phyloP scores from a whole-genome alignment of 306 rosid species.

The Lupinus albus region DNA sequence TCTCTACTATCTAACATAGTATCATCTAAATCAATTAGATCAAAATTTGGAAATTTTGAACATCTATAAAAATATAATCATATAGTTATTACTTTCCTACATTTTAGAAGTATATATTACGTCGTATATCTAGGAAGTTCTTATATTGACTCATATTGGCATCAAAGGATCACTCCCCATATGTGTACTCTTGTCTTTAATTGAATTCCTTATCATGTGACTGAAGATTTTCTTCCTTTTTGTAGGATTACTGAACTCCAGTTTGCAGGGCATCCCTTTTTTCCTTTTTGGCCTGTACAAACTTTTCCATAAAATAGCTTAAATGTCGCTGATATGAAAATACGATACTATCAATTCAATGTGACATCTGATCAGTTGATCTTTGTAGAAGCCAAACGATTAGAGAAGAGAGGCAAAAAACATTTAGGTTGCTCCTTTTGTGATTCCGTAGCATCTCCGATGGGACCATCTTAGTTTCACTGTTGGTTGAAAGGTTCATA shows the following conservation, averaged over 20 bases:
- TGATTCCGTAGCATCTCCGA: conserved; percentile 23
- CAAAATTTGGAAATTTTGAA: no score
- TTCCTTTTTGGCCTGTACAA: background rate
- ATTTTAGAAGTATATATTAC: no score
- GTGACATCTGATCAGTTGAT: conserved; percentile 34
- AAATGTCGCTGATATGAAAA: conserved; percentile 22
- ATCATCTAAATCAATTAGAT: no score
- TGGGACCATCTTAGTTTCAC: conserved; percentile 20
- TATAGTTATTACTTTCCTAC: no score
- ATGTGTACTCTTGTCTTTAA: background rate
- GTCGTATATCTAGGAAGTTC: no score
- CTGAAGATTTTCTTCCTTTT: conserved; percentile 25
- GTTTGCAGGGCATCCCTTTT: conserved; percentile 29
- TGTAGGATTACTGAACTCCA: conserved; percentile 46
- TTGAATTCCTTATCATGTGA: conserved; percentile 36
- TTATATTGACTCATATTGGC: no score
- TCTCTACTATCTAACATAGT: no score
- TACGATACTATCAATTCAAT: conserved; percentile 33
- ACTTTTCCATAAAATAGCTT: conserved; percentile 12
- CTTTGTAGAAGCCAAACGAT: background rate
- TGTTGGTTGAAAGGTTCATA: conserved; percentile 41
- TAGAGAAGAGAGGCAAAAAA: background rate
- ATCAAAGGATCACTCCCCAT: no score
- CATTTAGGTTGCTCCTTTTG: conserved; percentile 30
- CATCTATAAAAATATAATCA: no score